phyloP scores from a whole-genome alignment of 768 basidiomycete species.

The Auriculariales sp. region DNA sequence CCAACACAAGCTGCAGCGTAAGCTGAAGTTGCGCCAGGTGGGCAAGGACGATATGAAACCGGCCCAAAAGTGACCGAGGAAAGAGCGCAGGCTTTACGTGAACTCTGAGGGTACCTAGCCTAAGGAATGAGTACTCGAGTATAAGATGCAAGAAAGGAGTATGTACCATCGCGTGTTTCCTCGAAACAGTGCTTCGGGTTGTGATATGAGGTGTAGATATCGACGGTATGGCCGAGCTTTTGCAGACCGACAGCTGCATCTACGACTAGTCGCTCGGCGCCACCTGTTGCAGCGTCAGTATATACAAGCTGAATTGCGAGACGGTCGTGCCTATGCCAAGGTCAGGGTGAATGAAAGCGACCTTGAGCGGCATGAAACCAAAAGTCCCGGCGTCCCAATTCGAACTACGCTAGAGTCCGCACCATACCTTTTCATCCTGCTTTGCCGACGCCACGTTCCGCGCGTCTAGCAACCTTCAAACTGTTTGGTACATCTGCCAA shows the following conservation, averaged over 20 bases:
- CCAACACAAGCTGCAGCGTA: constrained; percentile 42
- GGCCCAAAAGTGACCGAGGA: constrained; percentile 65
- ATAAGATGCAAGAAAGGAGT: not conserved
- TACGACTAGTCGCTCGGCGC: constrained; percentile 88
- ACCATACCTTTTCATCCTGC: no score
- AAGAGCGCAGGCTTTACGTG: constrained; percentile 59
- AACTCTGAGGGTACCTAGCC: constrained; percentile 63
- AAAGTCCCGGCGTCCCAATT: no score
- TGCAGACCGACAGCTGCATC: constrained; percentile 89
- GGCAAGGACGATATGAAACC: constrained; percentile 80
- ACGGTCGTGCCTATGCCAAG: constrained; percentile 65
- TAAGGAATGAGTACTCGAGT: not conserved
- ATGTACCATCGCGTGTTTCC: constrained; percentile 79
- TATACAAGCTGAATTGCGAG: not conserved
- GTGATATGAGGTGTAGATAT: constrained; percentile 89
- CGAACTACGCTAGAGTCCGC: no score
- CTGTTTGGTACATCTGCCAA: no score
- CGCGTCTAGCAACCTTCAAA: no score
- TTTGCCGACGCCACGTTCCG: no score
- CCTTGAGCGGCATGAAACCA: constrained; percentile 18
- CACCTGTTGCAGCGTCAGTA: constrained; percentile 36
- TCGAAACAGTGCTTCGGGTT: constrained; percentile 81
- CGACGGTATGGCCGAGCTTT: constrained; percentile 65
- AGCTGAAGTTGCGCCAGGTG: constrained; percentile 83
- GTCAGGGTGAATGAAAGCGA: constrained; percentile 91